Conservation (phyloP, 2,329 filamentous ascomycete genomes). For the Exophiala lecanii-corni region DNA sequence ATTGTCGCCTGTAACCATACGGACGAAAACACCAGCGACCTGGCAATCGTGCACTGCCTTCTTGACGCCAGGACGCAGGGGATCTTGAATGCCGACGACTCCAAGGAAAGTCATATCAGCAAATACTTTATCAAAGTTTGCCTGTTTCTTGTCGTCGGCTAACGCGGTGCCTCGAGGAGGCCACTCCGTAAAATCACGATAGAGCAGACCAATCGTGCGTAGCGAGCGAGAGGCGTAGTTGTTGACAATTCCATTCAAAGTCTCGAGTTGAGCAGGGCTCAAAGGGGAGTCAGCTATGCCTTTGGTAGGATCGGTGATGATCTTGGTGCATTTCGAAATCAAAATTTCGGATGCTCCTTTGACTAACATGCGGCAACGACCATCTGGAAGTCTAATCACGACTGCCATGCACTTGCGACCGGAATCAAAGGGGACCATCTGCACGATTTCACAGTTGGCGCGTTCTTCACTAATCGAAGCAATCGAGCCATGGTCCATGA, state of each 20-base stretch:
- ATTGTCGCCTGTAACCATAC: slow-evolving; percentile 85
- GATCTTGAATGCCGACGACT: slow-evolving; percentile 77
- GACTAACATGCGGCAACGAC: slow-evolving; percentile 53
- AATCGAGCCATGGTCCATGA: slow-evolving; percentile 62
- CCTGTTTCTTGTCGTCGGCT: slow-evolving; percentile 54
- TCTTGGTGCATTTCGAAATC: slow-evolving; percentile 42
- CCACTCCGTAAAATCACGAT: slow-evolving; percentile 80
- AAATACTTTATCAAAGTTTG: slow-evolving; percentile 64
- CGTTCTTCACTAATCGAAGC: slow-evolving; percentile 57
- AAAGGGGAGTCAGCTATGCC: slow-evolving; percentile 48
- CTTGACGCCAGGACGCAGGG: slow-evolving; percentile 67
- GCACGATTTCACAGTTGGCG: slow-evolving; percentile 54
- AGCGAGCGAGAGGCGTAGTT: slow-evolving; percentile 75
- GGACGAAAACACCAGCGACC: slow-evolving; percentile 70
- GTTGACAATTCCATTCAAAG: slow-evolving; percentile 64
- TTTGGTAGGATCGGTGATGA: slow-evolving; percentile 57
- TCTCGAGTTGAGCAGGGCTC: slow-evolving; percentile 53
- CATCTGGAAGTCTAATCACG: slow-evolving; percentile 53
- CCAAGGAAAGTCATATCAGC: slow-evolving; percentile 63
- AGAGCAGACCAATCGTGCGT: slow-evolving; percentile 77
- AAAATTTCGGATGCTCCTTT: slow-evolving; percentile 52
- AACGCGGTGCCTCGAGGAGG: slow-evolving; percentile 62
- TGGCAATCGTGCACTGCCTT: slow-evolving; percentile 71
- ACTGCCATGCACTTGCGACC: slow-evolving; percentile 66
- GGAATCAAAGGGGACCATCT: slow-evolving; percentile 58